Percentiles rank a stretch among this genome's conserved stretches.
phyloP scores from a whole-genome alignment of 345 rosid genomes.

The Excoecaria agallocha region DNA sequence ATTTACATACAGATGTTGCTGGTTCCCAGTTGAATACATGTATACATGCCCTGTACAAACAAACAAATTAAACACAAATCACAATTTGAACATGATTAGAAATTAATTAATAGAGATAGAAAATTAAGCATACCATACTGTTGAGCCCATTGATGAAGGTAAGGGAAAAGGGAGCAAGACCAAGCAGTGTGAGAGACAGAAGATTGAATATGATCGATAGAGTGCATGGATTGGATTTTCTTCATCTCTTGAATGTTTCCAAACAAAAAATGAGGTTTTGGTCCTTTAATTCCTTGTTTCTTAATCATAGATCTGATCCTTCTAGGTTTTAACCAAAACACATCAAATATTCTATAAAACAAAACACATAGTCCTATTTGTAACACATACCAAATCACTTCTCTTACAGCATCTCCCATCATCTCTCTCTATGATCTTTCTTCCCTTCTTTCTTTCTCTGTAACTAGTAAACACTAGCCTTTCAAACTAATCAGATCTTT shows the following conservation, averaged over 20 bases:
- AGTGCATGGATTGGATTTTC: background rate
- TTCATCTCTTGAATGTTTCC: slow-evolving; percentile 14
- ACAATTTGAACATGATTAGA: too few species aligned
- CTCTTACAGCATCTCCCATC: too few species aligned
- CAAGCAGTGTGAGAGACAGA: slow-evolving; percentile 12
- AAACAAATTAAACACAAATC: too few species aligned
- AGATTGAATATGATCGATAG: background rate
- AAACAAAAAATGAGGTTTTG: slow-evolving; percentile 4
- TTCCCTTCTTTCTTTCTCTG: too few species aligned
- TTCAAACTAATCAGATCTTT: too few species aligned
- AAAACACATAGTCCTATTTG: background rate
- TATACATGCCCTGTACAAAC: slow-evolving; percentile 19
- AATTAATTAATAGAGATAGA: too few species aligned
- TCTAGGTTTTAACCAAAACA: background rate
- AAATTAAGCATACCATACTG: slow-evolving; percentile 17
- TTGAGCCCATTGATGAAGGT: slow-evolving; percentile 26
- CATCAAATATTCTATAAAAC: too few species aligned
- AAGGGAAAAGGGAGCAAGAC: slow-evolving; percentile 22
- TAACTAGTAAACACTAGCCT: too few species aligned
- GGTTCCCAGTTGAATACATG: slow-evolving; percentile 29
- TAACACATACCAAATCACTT: too few species aligned
- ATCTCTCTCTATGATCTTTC: too few species aligned
- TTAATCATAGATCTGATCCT: slow-evolving; percentile 1
- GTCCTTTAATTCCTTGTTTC: slow-evolving; percentile 17
- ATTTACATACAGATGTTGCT: slow-evolving; percentile 22